Conservation (phyloP, 768 basidiomycete genomes). For the Podaxis carcinomalis region DNA sequence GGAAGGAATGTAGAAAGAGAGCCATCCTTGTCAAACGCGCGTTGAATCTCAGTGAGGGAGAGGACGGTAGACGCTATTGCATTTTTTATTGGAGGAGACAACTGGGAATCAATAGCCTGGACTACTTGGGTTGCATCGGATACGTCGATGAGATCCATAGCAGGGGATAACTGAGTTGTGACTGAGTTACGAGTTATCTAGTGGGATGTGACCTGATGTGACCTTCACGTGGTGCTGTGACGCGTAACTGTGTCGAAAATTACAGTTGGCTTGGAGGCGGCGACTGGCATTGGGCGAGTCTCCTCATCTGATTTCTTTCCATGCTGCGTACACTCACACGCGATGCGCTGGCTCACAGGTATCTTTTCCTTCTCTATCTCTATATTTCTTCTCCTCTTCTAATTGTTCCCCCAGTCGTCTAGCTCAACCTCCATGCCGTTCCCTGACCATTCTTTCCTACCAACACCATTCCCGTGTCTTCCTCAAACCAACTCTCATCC, state of each 20-base stretch:
- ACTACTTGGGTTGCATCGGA: not conserved
- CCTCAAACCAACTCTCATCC: not conserved
- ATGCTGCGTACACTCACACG: slow-evolving; percentile 18
- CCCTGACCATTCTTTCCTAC: not conserved
- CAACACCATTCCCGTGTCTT: not conserved
- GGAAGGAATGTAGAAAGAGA: not conserved
- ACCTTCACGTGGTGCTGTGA: not conserved
- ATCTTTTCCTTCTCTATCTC: not conserved
- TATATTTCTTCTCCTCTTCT: not conserved
- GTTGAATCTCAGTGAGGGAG: slow-evolving; percentile 15
- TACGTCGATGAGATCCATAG: not conserved
- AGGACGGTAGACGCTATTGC: slow-evolving; percentile 19
- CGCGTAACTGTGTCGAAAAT: slow-evolving; percentile 1
- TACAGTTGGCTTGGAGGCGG: not conserved
- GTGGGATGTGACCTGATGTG: not conserved
- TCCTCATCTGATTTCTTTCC: not conserved
- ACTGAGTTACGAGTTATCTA: no score
- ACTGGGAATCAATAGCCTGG: not conserved
- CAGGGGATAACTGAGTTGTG: no score
- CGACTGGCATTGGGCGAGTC: not conserved
- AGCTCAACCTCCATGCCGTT: not conserved
- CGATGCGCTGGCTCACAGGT: slow-evolving; percentile 15
- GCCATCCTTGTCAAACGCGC: not conserved
- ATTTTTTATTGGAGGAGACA: slow-evolving; percentile 1
- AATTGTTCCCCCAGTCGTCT: not conserved